Conservation (phyloP, 805 yeast genomes). For the Ogataea wickerhamii region DNA sequence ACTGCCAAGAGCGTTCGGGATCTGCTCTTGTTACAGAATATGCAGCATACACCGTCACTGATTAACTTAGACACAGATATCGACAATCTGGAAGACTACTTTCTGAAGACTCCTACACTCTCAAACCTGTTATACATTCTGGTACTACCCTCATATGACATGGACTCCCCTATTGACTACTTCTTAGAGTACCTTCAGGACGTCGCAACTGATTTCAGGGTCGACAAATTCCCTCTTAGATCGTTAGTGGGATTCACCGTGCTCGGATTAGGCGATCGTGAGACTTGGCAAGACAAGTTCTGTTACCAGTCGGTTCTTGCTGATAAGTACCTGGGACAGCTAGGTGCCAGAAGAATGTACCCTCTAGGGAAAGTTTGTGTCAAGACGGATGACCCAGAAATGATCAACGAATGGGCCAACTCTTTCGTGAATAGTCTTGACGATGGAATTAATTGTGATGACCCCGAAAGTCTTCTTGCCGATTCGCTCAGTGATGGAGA, state of each 20-base stretch:
- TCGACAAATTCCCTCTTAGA: slow-evolving; percentile 75
- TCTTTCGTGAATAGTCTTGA: slow-evolving; percentile 55
- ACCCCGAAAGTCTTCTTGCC: slow-evolving; percentile 13
- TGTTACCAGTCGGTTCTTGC: slow-evolving; percentile 81
- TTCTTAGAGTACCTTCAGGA: slow-evolving; percentile 78
- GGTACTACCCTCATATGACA: slow-evolving; percentile 86
- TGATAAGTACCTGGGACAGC: slow-evolving; percentile 70
- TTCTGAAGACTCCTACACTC: slow-evolving; percentile 56
- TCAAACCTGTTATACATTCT: slow-evolving; percentile 57
- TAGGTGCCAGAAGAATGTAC: slow-evolving; percentile 82
- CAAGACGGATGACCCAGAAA: slow-evolving; percentile 60
- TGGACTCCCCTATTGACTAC: slow-evolving; percentile 88
- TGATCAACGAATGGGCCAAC: slow-evolving; percentile 64
- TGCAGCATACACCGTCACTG: slow-evolving; percentile 44
- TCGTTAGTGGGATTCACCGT: slow-evolving; percentile 76
- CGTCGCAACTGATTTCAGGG: slow-evolving; percentile 78
- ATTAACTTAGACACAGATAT: slow-evolving; percentile 75
- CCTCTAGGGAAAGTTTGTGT: slow-evolving; percentile 84
- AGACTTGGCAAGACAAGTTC: slow-evolving; percentile 76
- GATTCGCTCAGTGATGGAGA: slow-evolving; percentile 9
- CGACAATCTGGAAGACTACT: slow-evolving; percentile 79
- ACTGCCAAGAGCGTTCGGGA: slow-evolving; percentile 54
- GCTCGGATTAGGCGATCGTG: slow-evolving; percentile 83
- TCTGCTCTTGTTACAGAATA: slow-evolving; percentile 30
- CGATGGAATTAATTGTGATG: slow-evolving; percentile 65